Conservation (phyloP, 306 rosid genomes). For the Cicer arietinum region DNA sequence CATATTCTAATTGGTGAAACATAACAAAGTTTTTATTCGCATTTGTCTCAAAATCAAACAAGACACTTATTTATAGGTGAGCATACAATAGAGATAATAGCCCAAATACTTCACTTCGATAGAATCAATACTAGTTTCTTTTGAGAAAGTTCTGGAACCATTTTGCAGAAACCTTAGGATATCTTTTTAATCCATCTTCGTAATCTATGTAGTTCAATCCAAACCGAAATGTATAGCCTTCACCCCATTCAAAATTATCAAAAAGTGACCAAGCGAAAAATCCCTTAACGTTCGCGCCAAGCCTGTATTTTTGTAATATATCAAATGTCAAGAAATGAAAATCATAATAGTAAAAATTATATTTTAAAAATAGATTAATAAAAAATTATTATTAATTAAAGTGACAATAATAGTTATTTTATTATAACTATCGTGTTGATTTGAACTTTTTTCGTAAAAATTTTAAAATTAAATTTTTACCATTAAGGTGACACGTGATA, state of each 20-base stretch:
- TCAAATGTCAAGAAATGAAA: neutral
- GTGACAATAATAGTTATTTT: too few species aligned
- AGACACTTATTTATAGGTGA: neutral
- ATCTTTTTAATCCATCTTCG: neutral
- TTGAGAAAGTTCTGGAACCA: constrained; percentile 45
- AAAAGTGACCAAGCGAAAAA: constrained; percentile 65
- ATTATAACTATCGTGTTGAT: too few species aligned
- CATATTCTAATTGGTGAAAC: neutral
- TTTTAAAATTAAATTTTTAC: too few species aligned
- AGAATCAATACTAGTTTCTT: neutral
- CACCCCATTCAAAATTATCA: constrained; percentile 57
- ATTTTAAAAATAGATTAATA: too few species aligned
- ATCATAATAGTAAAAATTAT: neutral
- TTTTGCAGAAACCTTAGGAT: constrained; percentile 52
- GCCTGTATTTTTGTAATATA: constrained; percentile 23
- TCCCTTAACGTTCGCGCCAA: constrained; percentile 58
- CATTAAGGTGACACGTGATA: too few species aligned
- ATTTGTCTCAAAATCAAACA: neutral
- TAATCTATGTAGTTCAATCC: constrained; percentile 59
- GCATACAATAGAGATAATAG: neutral
- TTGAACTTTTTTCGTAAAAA: too few species aligned
- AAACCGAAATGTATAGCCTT: constrained; percentile 51
- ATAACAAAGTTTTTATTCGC: neutral
- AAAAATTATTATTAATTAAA: too few species aligned
- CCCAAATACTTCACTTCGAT: neutral